Conservation (phyloP, 257 asterid species). For the Fraxinus cuspidata region DNA sequence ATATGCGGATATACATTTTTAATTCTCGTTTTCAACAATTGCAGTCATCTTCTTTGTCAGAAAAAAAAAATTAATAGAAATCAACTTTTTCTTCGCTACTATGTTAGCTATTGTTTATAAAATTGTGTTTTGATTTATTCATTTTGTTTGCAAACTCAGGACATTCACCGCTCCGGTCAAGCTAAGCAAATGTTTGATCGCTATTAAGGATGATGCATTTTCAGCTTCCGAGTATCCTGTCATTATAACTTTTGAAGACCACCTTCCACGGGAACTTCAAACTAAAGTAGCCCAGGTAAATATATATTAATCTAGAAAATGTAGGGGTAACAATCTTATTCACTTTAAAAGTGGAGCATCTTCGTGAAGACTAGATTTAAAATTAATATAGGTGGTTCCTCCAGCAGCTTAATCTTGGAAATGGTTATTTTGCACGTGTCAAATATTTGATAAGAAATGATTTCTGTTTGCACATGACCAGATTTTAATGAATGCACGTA, state of each 20-base stretch:
- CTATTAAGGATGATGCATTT: constrained; percentile 29
- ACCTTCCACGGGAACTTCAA: constrained; percentile 28
- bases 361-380: background rate
- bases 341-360: background rate
- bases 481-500: background rate
- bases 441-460: background rate
- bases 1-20: too few relatives aligned
- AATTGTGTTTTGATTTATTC: too few relatives aligned
- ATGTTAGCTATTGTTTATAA: too few relatives aligned
- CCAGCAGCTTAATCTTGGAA: background rate
- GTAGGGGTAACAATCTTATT: background rate
- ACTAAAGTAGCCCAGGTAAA: constrained; percentile 33
- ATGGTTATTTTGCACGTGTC: background rate
- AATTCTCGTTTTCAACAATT: too few relatives aligned
- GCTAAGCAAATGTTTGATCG: constrained; percentile 32
- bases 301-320: background rate
- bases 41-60: too few relatives aligned
- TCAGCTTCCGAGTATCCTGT: constrained; percentile 32
- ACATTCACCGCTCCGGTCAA: constrained; percentile 30
- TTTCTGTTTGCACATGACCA: background rate
- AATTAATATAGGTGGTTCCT: background rate
- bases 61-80: too few relatives aligned
- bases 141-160: constrained; percentile 12
- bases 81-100: too few relatives aligned
- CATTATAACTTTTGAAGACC: constrained; percentile 36